Base-by-base conservation (phyloP, 352 stramenopile genomes). In the Phytophthora parvispora region DNA sequence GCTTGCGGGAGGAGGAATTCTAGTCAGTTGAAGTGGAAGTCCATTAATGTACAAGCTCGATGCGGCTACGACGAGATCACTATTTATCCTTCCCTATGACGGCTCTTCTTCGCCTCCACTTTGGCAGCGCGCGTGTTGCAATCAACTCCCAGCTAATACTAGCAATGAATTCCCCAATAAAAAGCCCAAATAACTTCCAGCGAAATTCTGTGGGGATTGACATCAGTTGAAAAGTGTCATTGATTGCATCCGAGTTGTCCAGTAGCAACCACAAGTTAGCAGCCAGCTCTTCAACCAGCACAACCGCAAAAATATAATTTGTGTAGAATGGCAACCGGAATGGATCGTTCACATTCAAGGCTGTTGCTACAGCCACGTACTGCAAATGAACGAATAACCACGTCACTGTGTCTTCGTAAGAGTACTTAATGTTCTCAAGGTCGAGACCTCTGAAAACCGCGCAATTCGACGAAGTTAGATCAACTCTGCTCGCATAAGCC, bases 311-410 rank as follows among this genome's bases (percentile, higher is more conserved):
- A 28, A 67, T 60, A 28, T 29, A 29, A 59, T 87, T 81, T 12
- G 64, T 80, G 70, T 78, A 88, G 36, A 84, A 77, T 20, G 77
- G 69, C 49, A 74, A 53, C 20, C 79, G 79, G 47, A 87, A 90
- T 10, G 64, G 64, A 54, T 90, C 79, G 20, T 80, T 75, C 15
- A 87, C 27, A 51, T 87, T 90, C 60, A 90, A 84, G 12, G 79
- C 77, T 1, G 59, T 53, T 1, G 81, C 81, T 24, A 83, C 77
- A 10, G 72, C 65, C 20, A 79, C 50, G 63, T 87, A 88, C 29
- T 69, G 48, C 66, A 87, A 42, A 64, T 88, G 79, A 3, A 69
- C 77, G 42, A 82, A 90, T 22, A 90, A 54, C 81, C 79, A 87
- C n/a, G 76, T 68, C 6, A 69, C 67, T 13, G 81, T 68, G 68